Base-by-base conservation (phyloP, 352 stramenopile species). In the Phytophthora europaea region DNA sequence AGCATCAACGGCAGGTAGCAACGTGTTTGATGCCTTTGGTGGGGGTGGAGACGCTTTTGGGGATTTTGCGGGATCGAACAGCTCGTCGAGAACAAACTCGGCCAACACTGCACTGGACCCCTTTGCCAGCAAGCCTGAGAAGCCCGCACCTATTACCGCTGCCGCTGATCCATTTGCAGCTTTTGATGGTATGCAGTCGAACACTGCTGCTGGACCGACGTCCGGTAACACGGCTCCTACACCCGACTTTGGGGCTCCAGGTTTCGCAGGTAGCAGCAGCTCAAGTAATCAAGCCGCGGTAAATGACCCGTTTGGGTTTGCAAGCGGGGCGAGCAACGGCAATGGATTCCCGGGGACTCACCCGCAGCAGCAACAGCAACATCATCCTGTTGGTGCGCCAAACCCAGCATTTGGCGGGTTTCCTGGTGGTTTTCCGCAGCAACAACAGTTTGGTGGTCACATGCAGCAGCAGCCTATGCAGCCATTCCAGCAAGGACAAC, bases 151-250 rank as follows among this genome's bases (percentile, higher is more conserved):
- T 34, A 18, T 61, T 51, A 22, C 45, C 45, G 36, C 26, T 48
- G 28, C 69, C n/a, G 72, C 71, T 26, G 82, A 94, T 67, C 84
- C 80, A 40, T 94, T 94, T 67, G 70, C 82, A 26, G 88, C 87
- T 43, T 95, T 95, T 60, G 84, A 92, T 56, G 72, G 52, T 16
- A 79, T 91, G 40, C 81, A 81, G 40, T 61, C 55, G 13, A 80
- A 31, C 23, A 51, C 38, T 53, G 22, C 22, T 61, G 31, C 59
- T 33, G 48, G 40, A 23, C 52, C 75, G 1, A 34, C 70, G 13
- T 31, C 73, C 43, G 36, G 40, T 31, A 66, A 38, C 61, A 31
- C 38, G 16, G 54, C 65, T 36, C 47, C 73, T 23, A 61, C 73
- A 28, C 18, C 77, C 18, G 50, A 68, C 36, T 79, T 80, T 18